phyloP scores from a whole-genome alignment of 108 stramenopile genomes.

The Skeletonema menzelii region DNA sequence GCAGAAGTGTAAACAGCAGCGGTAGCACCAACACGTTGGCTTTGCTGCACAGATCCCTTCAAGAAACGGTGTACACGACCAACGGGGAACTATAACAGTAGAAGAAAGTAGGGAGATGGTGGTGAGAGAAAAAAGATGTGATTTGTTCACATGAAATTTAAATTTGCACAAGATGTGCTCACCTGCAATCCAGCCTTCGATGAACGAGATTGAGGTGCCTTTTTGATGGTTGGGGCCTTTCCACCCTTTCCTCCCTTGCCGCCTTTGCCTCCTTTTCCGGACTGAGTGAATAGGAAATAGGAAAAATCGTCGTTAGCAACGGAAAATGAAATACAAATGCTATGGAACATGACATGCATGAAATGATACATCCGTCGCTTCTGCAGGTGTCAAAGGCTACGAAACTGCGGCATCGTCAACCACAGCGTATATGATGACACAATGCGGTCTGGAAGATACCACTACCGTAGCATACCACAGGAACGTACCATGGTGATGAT shows the following conservation, averaged over 20 bases:
- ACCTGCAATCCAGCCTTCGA: conserved; percentile 95
- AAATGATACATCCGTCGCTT: neutral
- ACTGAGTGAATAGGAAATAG: conserved; percentile 33
- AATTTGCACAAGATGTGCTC: neutral
- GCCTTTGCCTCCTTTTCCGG: conserved; percentile 97
- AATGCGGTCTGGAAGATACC: neutral
- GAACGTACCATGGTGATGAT: neutral
- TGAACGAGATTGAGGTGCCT: conserved; percentile 97
- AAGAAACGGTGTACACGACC: conserved; percentile 99
- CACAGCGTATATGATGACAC: neutral
- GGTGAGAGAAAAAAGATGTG: neutral
- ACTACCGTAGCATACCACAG: neutral
- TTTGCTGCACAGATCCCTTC: conserved; percentile 93
- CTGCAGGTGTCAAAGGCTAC: neutral
- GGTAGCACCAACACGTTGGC: conserved; percentile 97
- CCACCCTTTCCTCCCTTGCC: conserved; percentile 99
- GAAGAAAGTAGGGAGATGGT: neutral
- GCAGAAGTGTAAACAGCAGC: conserved; percentile 99
- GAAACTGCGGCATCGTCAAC: neutral
- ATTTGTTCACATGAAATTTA: conserved; percentile 1
- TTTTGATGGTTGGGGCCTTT: conserved; percentile 97
- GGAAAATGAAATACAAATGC: neutral
- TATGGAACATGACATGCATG: neutral
- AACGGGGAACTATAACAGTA: conserved; percentile 89
- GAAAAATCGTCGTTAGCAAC: neutral